phyloP scores from a whole-genome alignment of 78 protist species.

The Speleostelium caveatum region DNA sequence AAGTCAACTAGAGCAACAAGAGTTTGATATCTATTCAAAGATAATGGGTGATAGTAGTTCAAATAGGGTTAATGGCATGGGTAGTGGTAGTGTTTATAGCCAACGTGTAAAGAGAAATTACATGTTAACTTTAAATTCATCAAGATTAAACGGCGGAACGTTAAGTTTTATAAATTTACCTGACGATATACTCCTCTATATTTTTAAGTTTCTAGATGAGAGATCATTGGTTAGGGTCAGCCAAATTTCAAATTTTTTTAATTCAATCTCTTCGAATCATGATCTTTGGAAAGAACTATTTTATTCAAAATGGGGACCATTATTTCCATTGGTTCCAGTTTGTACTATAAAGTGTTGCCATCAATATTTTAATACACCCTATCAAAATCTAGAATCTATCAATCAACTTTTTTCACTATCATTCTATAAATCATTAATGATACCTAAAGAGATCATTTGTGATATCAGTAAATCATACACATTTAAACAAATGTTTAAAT shows the following conservation, averaged over 20 bases:
- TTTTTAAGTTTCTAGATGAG: constrained; percentile 46
- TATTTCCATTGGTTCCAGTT: constrained; percentile 64
- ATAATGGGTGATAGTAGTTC: neutral
- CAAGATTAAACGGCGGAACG: neutral
- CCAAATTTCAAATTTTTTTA: constrained; percentile 49
- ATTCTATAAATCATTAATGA: constrained; percentile 40
- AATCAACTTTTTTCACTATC: constrained; percentile 28
- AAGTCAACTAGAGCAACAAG: neutral
- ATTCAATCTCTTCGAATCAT: constrained; percentile 45
- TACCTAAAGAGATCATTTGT: constrained; percentile 13
- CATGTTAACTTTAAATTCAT: neutral
- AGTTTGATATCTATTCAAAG: neutral
- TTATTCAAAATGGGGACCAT: constrained; percentile 62
- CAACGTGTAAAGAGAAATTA: too few relatives aligned
- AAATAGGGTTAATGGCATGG: neutral
- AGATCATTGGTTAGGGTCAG: constrained; percentile 31
- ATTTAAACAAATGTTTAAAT: constrained; percentile 66
- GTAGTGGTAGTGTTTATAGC: neutral
- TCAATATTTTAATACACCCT: constrained; percentile 55
- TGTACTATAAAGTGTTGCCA: constrained; percentile 71
- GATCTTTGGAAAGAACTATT: constrained; percentile 59
- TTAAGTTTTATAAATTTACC: constrained; percentile 45
- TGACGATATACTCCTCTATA: constrained; percentile 35
- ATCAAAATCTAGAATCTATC: constrained; percentile 39
- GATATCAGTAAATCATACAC: neutral